Base-by-base conservation (phyloP, 2,329 filamentous ascomycete species). In the Trichoderma simmonsii region DNA sequence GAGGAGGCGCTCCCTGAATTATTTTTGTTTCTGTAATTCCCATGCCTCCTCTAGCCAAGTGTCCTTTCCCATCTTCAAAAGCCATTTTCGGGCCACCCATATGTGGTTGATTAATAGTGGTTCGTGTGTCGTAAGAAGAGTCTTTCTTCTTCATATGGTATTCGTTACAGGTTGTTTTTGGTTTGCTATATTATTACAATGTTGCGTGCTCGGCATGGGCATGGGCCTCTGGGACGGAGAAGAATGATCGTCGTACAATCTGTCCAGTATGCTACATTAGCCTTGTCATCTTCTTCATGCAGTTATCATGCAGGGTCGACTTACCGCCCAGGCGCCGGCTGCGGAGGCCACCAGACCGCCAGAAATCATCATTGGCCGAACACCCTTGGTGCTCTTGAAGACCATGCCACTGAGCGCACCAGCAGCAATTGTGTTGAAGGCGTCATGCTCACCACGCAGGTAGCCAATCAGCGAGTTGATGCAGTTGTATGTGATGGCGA, bases 401-500 rank as follows among this genome's bases (percentile, higher is more conserved):
- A 99, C 81, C 88, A 95, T 95, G 72, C 96, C 96, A 79, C 94
- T 97, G 77, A 99, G 81, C 1, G 87, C 92, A 75, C 97, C 96
- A 6, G 96, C 95, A 24, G 89, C 83, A 69, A 99, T 89, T 74
- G 94, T 96, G 85, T 99, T 99, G 72, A 91, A 89, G 3, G 94
- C 89, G 81, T 99, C 97, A 77, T 97, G 94, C 84, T 94, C 93
- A 74, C 94, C 94, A 73, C 95, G 87, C 75, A 91, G 81, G 78
- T 92, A 90, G 51, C 94, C 94, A 73, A 97, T 90, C 71, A 89
- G 89, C 36, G 93, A 96, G 85, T 97, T 97, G 82, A 96, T 87
- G 70, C 93, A 93, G 84, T 98, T 99, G 85, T 99, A 99, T 68
- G 94, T 90, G 86, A 99, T 95, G 39, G 97, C 96, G 69, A 99